A percentile compares a stretch with the other conserved stretches of the same genome.
phyloP scores from a whole-genome alignment of 164 flowering plant genomes.

The Umbellularia californica region DNA sequence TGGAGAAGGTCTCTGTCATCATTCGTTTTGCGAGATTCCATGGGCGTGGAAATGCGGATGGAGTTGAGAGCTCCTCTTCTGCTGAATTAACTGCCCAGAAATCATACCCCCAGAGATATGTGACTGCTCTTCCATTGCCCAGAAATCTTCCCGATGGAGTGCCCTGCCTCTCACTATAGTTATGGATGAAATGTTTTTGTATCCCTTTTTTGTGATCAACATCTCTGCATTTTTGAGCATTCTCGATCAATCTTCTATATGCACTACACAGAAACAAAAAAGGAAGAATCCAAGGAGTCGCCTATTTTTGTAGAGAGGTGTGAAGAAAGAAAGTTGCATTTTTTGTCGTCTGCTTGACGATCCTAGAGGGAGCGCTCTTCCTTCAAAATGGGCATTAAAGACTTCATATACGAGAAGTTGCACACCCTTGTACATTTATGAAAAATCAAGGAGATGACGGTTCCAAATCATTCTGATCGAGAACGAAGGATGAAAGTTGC shows the following conservation, averaged over 20 bases:
- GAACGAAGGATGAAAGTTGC: background rate
- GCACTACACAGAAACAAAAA: background rate
- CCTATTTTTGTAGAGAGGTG: background rate
- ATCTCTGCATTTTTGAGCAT: background rate
- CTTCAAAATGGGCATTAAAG: background rate
- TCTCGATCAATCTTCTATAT: background rate
- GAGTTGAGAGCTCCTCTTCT: constrained; percentile 38
- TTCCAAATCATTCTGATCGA: background rate
- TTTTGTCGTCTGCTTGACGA: background rate
- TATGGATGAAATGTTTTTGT: constrained; percentile 40
- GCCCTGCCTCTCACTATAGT: constrained; percentile 76
- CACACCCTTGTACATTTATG: background rate
- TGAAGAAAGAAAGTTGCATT: background rate
- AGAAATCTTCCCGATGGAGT: constrained; percentile 69
- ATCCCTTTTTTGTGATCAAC: constrained; percentile 5
- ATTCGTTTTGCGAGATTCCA: constrained; percentile 86
- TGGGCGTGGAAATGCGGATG: constrained; percentile 37
- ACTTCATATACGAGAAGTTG: background rate
- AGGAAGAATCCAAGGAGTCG: background rate
- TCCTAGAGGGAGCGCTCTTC: background rate
- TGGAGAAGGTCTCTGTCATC: constrained; percentile 65
- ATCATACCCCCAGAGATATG: constrained; percentile 62
- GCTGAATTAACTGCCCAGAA: constrained; percentile 29
- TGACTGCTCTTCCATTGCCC: constrained; percentile 60
- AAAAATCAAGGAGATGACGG: background rate